phyloP scores from a whole-genome alignment of 176 grass and related monocot species.

The Aegilops umbellulata region DNA sequence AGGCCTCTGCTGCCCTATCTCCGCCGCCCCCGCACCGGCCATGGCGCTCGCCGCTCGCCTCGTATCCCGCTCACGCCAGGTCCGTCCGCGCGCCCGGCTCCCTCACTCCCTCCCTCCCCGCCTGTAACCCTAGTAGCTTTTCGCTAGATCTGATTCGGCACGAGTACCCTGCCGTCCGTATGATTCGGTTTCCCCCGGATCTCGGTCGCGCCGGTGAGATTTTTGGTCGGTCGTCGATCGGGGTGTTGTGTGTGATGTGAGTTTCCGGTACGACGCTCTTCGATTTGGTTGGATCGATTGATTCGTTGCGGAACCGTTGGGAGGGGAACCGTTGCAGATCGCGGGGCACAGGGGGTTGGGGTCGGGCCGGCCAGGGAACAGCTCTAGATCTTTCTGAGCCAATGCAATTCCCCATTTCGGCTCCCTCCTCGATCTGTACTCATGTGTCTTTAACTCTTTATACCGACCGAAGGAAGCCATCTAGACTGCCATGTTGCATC shows the following conservation, averaged over 20 bases:
- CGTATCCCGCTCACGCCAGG: conserved; percentile 78
- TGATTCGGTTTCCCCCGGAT: not conserved
- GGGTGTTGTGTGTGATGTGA: not conserved
- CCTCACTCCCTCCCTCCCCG: not conserved
- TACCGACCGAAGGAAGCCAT: not conserved
- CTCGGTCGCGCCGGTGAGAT: not conserved
- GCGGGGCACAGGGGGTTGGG: not conserved
- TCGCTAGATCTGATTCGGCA: conserved; percentile 33
- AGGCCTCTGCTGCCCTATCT: conserved; percentile 12
- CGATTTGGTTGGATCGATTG: not conserved
- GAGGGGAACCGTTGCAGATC: not conserved
- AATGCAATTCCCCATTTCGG: not conserved
- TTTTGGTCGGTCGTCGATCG: not conserved
- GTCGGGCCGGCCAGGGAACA: too few species aligned
- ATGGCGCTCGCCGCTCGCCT: conserved; percentile 92
- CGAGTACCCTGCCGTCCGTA: not conserved
- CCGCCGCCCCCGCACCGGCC: conserved; percentile 16
- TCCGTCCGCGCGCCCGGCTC: not conserved
- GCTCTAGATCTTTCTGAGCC: not conserved
- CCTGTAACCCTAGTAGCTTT: conserved; percentile 6
- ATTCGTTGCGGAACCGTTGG: too few species aligned
- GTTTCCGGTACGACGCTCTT: not conserved
- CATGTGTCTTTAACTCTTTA: not conserved
- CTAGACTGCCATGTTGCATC: not conserved
- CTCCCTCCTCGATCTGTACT: not conserved